Evolutionary conservation across 192 early-diverging fungal genomes (phyloP), one percentile per base, ranked within the genome.

Genomic region (Chytriomyces sp.): DNA sequence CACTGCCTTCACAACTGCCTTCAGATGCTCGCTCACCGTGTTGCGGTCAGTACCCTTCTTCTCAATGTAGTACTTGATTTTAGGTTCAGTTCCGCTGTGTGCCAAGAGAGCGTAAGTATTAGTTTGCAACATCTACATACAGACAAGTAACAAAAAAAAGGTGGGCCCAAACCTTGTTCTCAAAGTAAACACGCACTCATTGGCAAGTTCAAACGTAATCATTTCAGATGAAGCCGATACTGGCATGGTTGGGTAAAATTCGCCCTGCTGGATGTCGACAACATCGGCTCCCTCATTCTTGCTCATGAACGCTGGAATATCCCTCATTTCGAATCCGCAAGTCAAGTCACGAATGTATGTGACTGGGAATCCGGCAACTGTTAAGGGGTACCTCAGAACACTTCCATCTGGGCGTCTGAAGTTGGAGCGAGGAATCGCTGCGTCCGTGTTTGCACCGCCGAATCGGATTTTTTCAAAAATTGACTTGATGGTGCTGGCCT

Each of bases 391-490:
- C 16, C 80, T 46, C 43, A 96, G 86, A 24, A 86, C 85, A 43
- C 50, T 57, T n/a, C 71, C 71, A 45, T 73, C 71, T 59, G 20
- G 23, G 10, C 72, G 26, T 59, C 59, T 70, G 53, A 63, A 46
- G 26, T 35, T 57, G 13, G 57, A 44, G 45, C 60, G 45, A 5
- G 23, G 11, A 43, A 86, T 24, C 5, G 3, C 11, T 20, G 20
- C 24, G 4, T 71, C 57, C 20, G 50, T n/a, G 16, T 8, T 11
- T 16, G 13, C 63, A 24, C 66, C 66, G 35, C 95, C 92, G 82
- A 84, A 96, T 46, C 96, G 89, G 67, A 98, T 96, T 77, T 88
- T 89, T 50, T 89, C 78, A 79, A 97, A 97, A 44, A 97, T 93
- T 5, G 62, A 72, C 45, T 85, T 79, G 67, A 94, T 95, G n/a